Base-by-base conservation (phyloP, 2,329 filamentous ascomycete genomes). In the Xylariales sp. region DNA sequence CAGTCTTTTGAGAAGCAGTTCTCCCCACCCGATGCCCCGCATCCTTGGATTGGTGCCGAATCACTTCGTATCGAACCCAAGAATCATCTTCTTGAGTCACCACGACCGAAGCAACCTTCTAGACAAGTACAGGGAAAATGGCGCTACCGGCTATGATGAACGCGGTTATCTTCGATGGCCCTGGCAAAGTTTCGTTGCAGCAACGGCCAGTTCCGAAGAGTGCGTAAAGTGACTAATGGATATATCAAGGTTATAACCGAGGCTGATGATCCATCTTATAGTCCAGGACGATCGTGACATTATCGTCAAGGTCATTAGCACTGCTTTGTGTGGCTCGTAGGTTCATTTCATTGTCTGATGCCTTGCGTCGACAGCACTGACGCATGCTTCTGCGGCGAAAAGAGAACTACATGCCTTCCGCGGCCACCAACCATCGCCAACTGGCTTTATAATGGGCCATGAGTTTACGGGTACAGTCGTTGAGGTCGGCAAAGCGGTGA, bases 331-430 rank as follows among this genome's bases (percentile, higher is more conserved):
- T 60, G 90, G 90, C 59, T 91, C 86, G 87, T 90, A 68, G 57
- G 78, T 69, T 45, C 28, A 33, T 28, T 32, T 42, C 22, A 15
- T 34, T 32, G 34, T 28, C 20, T 36, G 34, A 45, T n/a, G 28
- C 22, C n/a, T n/a, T n/a, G n/a, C n/a, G n/a, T n/a, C 27, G 38
- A 31, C 31, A 31, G 24, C 41, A 40, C 40, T 44, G 20, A 44
- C 31, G n/a, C 29, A 15, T 21, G 5, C 22, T 21, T 22, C 20
- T 38, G 49, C 36, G 20, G 7, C 10, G 11, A 19, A 11, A 32
- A 90, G 86, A 56, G 89, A 95, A 58, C 72, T 95, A 27, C 90
- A 95, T 63, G 81, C 88, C 40, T 95, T 83, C 66, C 84, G 89
- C 33, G 90, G 90, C 25, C 83, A 88, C 54, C 81, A 95, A 57